These are phyloP conservation scores for Colletotrichum sp. DNA, from an alignment of 2,329 filamentous ascomycete genomes.

Conservation along the genomic window DNA sequence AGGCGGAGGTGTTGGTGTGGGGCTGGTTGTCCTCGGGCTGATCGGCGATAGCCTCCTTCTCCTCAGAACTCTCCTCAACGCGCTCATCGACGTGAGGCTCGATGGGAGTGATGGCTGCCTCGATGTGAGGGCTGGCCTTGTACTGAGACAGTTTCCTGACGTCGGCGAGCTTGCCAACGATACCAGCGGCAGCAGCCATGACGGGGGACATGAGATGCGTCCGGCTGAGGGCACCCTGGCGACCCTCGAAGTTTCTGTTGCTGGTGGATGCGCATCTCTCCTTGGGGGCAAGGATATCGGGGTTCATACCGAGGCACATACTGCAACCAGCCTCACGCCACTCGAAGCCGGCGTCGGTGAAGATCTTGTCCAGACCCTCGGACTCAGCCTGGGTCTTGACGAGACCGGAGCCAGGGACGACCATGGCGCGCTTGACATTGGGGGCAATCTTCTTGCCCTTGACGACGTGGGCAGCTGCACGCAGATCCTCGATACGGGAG, in stretches of 20 bases:
- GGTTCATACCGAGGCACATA: constrained; percentile 99
- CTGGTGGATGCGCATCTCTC: constrained; percentile 96
- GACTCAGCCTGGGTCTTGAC: constrained; percentile 91
- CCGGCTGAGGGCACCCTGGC: constrained; percentile 88
- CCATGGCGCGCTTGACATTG: constrained; percentile 93
- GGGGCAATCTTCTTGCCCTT: constrained; percentile 84
- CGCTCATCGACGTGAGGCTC: constrained; percentile 60
- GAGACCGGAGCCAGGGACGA: constrained; percentile 93
- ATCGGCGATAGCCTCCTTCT: constrained; percentile 59
- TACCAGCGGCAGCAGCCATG: constrained; percentile 91
- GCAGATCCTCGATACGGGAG: constrained; percentile 92
- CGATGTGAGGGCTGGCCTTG: constrained; percentile 64
- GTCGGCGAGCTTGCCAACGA: constrained; percentile 90
- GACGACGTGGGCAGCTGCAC: constrained; percentile 84
- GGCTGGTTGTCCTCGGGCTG: constrained; percentile 69
- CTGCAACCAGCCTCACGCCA: constrained; percentile 98
- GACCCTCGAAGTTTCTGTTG: constrained; percentile 97
- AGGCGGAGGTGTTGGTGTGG: constrained; percentile 54
- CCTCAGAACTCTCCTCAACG: constrained; percentile 54
- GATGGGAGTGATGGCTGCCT: constrained; percentile 51
- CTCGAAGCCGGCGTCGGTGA: constrained; percentile 90
- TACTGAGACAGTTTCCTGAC: constrained; percentile 75
- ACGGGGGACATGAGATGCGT: constrained; percentile 97
- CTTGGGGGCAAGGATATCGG: constrained; percentile 89
- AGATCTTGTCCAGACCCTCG: constrained; percentile 93